phyloP scores from a whole-genome alignment of 148 eudicot genomes.

The Rhododendron molle region DNA sequence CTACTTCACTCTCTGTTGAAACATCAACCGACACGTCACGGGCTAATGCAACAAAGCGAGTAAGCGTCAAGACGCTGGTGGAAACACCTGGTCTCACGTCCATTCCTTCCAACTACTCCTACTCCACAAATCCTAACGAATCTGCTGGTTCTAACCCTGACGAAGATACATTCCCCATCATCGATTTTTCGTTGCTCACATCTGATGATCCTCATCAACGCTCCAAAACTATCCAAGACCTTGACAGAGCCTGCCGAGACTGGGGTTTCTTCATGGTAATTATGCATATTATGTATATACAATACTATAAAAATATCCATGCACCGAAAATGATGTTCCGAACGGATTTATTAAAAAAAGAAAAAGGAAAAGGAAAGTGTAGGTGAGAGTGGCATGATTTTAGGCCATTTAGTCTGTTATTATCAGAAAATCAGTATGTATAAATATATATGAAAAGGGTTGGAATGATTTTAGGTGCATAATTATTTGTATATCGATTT shows the following conservation, averaged over 20 bases:
- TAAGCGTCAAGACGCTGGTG: constrained; percentile 9
- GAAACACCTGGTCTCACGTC: constrained; percentile 16
- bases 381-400: too few species aligned
- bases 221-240: constrained; percentile 14
- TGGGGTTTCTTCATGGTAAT: constrained; percentile 32
- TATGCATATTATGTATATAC: neutral
- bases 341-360: too few species aligned
- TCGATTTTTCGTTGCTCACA: constrained; percentile 21
- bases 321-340: neutral
- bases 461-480: neutral
- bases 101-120: constrained; percentile 20
- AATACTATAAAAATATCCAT: neutral
- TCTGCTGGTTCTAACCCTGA: neutral
- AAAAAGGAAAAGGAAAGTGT: too few species aligned
- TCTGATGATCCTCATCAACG: constrained; percentile 12
- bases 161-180: constrained; percentile 10
- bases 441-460: neutral
- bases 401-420: too few species aligned
- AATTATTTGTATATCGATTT: neutral
- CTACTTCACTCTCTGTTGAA: neutral
- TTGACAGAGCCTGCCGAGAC: constrained; percentile 16
- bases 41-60: neutral
- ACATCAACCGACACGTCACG: neutral
- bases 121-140: neutral
- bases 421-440: too few species aligned